phyloP scores from a whole-genome alignment of 1,284 basidiomycete genomes.

The Rhodofomes roseus region DNA sequence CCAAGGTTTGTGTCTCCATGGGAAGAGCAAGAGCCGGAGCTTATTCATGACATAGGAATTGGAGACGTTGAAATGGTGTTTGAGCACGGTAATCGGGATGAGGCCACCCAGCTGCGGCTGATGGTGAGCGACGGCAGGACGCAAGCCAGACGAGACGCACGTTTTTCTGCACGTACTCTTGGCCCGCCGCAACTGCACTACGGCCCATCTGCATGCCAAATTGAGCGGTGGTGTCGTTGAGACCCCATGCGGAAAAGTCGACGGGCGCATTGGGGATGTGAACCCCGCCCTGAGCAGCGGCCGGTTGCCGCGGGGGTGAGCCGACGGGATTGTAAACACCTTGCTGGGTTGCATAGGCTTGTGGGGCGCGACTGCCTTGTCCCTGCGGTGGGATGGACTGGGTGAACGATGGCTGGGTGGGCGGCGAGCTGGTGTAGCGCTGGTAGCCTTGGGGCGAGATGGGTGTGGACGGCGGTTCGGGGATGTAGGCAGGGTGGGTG shows the following conservation, averaged over 20 bases:
- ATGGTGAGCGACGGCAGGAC: not conserved
- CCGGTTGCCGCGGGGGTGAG: conserved; percentile 27
- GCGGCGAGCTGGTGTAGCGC: conserved; percentile 64
- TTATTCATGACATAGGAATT: conserved; percentile 96
- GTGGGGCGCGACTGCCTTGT: conserved; percentile 22
- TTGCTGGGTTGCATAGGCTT: conserved; percentile 25
- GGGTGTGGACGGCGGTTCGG: conserved; percentile 83
- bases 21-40: conserved; percentile 88
- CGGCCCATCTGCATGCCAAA: conserved; percentile 96
- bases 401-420: conserved; percentile 34
- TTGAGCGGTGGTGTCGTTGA: conserved; percentile 93
- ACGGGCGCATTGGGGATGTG: conserved; percentile 22
- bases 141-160: conserved; percentile 42
- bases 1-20: conserved; percentile 91
- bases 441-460: conserved; percentile 74
- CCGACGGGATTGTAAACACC: conserved; percentile 24
- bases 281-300: conserved; percentile 26
- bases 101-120: conserved; percentile 69
- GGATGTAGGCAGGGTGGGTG: conserved; percentile 86
- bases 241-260: conserved; percentile 73
- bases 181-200: conserved; percentile 89
- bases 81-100: conserved; percentile 75
- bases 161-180: conserved; percentile 95
- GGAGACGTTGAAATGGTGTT: conserved; percentile 96
- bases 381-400: conserved; percentile 28